Percentiles rank a stretch among this genome's conserved stretches.
These are phyloP conservation scores for Melanomma pulvis-pyrius DNA, from an alignment of 495 filamentous ascomycete species.

Conservation along the genomic window DNA sequence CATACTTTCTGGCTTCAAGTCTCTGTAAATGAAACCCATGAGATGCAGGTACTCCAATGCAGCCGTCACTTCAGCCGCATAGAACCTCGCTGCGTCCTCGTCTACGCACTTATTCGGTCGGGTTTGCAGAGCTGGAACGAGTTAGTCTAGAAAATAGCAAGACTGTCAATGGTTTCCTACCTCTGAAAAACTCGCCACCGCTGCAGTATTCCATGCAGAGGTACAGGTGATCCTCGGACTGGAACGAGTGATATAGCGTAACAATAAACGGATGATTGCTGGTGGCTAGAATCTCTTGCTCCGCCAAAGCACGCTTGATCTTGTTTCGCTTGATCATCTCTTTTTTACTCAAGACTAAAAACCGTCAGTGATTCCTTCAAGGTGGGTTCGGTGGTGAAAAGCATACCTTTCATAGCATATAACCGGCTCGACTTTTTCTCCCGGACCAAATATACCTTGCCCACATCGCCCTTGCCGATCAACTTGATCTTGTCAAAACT, in stretches of 20 bases:
- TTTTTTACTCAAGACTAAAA: constrained; percentile 92
- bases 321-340: constrained; percentile 99
- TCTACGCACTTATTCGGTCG: constrained; percentile 94
- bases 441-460: constrained; percentile 95
- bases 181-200: constrained; percentile 95
- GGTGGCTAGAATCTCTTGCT: constrained; percentile 96
- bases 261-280: constrained; percentile 99
- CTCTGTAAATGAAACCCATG: constrained; percentile 99
- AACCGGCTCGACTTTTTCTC: constrained; percentile 95
- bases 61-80: constrained; percentile 97
- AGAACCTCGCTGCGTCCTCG: constrained; percentile 96
- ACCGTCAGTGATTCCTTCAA: constrained; percentile 47
- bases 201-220: constrained; percentile 99
- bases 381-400: neutral
- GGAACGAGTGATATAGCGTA: constrained; percentile 96
- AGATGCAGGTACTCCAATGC: constrained; percentile 96
- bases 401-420: constrained; percentile 97
- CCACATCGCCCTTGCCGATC: constrained; percentile 97
- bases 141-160: constrained; percentile 9
- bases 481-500: constrained; percentile 99
- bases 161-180: constrained; percentile 42
- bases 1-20: constrained; percentile 96
- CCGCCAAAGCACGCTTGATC: constrained; percentile 96
- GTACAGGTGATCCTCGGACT: constrained; percentile 97
- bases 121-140: constrained; percentile 76